Conservation (phyloP, 83 land plant species). For the Thuja plicata region DNA sequence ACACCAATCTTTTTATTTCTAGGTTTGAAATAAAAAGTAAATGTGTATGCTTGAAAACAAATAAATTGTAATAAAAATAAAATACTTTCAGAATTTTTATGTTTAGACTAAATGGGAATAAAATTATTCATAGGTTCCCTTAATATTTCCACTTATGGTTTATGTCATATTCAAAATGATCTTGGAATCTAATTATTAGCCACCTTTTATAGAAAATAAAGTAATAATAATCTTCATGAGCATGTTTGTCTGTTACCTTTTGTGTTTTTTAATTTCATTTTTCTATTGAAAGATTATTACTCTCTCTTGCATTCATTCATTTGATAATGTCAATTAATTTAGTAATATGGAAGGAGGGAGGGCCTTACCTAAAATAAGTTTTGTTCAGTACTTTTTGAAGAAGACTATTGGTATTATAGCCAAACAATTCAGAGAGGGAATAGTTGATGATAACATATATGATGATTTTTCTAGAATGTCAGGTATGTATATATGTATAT, state of each 20-base stretch:
- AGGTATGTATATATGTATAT: too few species aligned
- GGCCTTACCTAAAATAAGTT: conserved; percentile 47
- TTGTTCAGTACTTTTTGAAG: conserved; percentile 55
- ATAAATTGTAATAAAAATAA: background rate
- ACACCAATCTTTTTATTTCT: background rate
- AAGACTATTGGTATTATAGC: conserved; percentile 40
- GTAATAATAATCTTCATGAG: background rate
- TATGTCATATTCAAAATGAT: background rate
- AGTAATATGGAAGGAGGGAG: conserved; percentile 65
- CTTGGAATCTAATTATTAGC: background rate
- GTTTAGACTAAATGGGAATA: too few species aligned
- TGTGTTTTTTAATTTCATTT: background rate
- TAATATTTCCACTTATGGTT: background rate
- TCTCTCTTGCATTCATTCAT: background rate
- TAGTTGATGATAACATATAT: conserved; percentile 20
- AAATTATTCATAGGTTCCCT: background rate
- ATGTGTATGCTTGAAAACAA: background rate
- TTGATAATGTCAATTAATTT: conserved; percentile 10
- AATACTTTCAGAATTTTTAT: background rate
- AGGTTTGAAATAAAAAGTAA: background rate
- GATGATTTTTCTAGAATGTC: conserved; percentile 11
- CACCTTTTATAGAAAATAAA: background rate
- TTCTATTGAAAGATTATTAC: background rate
- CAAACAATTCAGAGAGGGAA: conserved; percentile 39
- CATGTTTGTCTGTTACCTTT: background rate